A percentile compares a stretch with the other conserved stretches of the same genome.
These are phyloP conservation scores for Rhodofomes roseus DNA, from an alignment of 1,284 basidiomycete species.

Conservation along the genomic window DNA sequence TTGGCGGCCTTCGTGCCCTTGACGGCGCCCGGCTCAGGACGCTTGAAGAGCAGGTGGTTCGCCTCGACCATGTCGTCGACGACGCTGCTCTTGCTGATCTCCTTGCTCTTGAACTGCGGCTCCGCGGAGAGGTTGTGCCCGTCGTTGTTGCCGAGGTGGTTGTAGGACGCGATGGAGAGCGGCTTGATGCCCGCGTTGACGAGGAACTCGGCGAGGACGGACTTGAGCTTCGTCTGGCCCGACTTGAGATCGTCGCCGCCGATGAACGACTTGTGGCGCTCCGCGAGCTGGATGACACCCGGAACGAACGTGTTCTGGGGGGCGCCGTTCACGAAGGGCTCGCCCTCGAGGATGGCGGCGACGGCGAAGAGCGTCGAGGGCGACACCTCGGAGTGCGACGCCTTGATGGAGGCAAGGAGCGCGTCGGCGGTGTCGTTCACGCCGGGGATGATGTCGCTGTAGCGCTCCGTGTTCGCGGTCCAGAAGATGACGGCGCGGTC, in stretches of 20 bases:
- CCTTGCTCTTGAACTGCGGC: conserved; percentile 96
- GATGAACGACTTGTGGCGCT: conserved; percentile 89
- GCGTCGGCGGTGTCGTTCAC: conserved; percentile 95
- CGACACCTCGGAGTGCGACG: conserved; percentile 88
- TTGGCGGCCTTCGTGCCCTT: conserved; percentile 69
- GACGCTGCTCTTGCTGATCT: conserved; percentile 95
- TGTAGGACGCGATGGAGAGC: conserved; percentile 94
- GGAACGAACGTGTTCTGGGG: conserved; percentile 99
- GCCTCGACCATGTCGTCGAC: conserved; percentile 97
- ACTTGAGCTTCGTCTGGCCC: conserved; percentile 93
- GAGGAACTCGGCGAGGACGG: conserved; percentile 95
- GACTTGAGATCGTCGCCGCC: conserved; percentile 98
- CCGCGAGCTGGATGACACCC: conserved; percentile 90
- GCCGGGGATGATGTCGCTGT: conserved; percentile 91
- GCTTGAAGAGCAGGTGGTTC: conserved; percentile 89
- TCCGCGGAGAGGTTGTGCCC: conserved; percentile 92
- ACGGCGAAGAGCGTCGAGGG: conserved; percentile 96
- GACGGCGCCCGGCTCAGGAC: conserved; percentile 47
- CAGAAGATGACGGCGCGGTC: conserved; percentile 93
- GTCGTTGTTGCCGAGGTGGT: conserved; percentile 99
- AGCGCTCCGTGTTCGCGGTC: conserved; percentile 99
- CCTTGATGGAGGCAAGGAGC: conserved; percentile 80
- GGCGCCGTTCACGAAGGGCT: conserved; percentile 96
- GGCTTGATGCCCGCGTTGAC: conserved; percentile 99
- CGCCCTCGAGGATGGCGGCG: conserved; percentile 92